Conservation (phyloP, 2,329 filamentous ascomycete genomes). For the Coniella vitis region DNA sequence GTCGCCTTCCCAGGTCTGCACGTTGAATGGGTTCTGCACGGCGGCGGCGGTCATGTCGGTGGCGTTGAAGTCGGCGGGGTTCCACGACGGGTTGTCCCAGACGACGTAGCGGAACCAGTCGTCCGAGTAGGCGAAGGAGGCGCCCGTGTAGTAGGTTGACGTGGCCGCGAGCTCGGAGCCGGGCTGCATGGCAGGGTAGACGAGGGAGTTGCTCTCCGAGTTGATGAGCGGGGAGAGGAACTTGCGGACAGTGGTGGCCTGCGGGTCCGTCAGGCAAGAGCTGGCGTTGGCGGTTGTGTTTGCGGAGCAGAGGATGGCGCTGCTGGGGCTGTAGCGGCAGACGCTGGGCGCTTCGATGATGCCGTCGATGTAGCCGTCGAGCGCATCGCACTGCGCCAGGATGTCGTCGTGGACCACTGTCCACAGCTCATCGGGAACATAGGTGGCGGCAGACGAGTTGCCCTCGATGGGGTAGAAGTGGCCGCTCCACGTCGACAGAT, state of each 20-base stretch:
- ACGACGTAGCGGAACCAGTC: constrained; percentile 45
- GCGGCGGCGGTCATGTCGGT: constrained; percentile 27
- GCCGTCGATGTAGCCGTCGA: constrained; percentile 42
- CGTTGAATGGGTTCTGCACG: constrained; percentile 19
- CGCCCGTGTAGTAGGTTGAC: constrained; percentile 32
- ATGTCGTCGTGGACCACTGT: constrained; percentile 36
- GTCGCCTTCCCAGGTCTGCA: constrained; percentile 23
- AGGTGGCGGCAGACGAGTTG: constrained; percentile 31
- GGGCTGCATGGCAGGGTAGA: constrained; percentile 44
- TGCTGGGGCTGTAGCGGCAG: constrained; percentile 35
- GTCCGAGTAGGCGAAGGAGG: constrained; percentile 33
- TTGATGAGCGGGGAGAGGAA: constrained; percentile 20
- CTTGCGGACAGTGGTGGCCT: constrained; percentile 18
- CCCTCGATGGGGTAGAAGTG: constrained; percentile 40
- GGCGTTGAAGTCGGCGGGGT: constrained; percentile 29
- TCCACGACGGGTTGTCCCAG: constrained; percentile 37
- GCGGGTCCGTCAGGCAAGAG: constrained; percentile 29
- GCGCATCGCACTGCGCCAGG: constrained; percentile 41
- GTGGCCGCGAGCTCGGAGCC: constrained; percentile 36
- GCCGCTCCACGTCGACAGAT: constrained; percentile 36
- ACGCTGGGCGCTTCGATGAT: constrained; percentile 40
- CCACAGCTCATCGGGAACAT: constrained; percentile 28
- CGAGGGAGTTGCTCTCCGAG: constrained; percentile 31
- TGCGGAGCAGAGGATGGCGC: constrained; percentile 21
- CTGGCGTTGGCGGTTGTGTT: constrained; percentile 1